Evolutionary conservation across 495 filamentous ascomycete genomes (phyloP), one percentile per base, ranked within the genome.

Genomic region (Podospora conica): DNA sequence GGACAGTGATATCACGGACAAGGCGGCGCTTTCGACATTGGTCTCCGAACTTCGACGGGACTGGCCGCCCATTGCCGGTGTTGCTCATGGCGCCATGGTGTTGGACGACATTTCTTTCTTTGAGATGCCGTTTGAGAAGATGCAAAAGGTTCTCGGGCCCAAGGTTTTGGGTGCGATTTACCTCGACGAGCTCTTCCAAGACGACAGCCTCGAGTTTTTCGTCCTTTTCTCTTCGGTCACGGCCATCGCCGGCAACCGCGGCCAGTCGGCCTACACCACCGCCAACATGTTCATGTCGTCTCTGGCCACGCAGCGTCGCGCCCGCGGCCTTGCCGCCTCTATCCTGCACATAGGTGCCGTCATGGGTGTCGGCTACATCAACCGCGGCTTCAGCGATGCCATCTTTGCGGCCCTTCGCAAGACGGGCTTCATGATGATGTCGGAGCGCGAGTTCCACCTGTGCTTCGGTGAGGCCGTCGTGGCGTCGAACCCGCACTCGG

Each of bases 181-280:
- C 54, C 70, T 82, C 2, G 69, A 81, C 33, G 54, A 74, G 9
- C 8, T 80, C 0, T 83, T 85, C 70, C 22, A 40, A n/a, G 61
- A 69, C 0, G 33, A 66, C 0, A 22, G 53, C 15, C 74, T 88
- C 2, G 85, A 87, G 60, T 88, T 88, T 73, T 87, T 87, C 71
- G 69, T 87, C 25, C 70, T 79, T 12, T 77, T 87, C 22, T 84
- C 83, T 8, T 87, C 85, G 2, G 59, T 82, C 3, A 66, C 77
- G 6, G 75, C 70, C 15, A 68, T 85, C 1, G 62, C 80, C 20
- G 86, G 86, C 0, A 78, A 80, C 58, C 54, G 64, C 5, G 78
- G 78, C 0, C 85, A 88, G 67, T 67, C 77, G 9, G 82, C 76
- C 31, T 87, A 87, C 65, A 70, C 71, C 7, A 82, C 84, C 0